Conservation (phyloP, 345 rosid genomes). For the Salix udensis region DNA sequence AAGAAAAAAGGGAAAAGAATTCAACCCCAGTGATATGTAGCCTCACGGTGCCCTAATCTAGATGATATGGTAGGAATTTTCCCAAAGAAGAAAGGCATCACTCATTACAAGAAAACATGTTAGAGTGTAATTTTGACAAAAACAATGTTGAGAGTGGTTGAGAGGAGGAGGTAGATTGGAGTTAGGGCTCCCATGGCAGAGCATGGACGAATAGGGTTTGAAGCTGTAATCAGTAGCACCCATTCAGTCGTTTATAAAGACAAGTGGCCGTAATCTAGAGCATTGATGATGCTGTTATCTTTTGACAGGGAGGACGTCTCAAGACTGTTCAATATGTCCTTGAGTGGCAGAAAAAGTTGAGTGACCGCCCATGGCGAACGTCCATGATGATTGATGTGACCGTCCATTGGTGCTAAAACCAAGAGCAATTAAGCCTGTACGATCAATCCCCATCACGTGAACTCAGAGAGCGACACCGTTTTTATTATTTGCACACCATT, state of each 20-base stretch:
- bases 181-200: slow-evolving; percentile 22
- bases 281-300: slow-evolving; percentile 19
- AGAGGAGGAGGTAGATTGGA: slow-evolving; percentile 32
- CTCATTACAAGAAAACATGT: slow-evolving; percentile 6
- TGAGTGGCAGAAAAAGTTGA: slow-evolving; percentile 7
- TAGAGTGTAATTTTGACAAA: background rate
- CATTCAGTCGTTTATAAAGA: slow-evolving; percentile 7
- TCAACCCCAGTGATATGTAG: background rate
- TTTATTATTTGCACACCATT: background rate
- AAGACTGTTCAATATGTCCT: slow-evolving; percentile 16
- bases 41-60: too few relatives aligned
- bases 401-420: slow-evolving; percentile 25
- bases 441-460: slow-evolving; percentile 15
- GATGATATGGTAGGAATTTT: background rate
- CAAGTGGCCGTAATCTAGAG: background rate
- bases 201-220: slow-evolving; percentile 24
- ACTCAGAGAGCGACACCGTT: background rate
- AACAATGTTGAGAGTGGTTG: slow-evolving; percentile 4
- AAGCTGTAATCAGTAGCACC: background rate
- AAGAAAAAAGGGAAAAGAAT: background rate
- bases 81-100: slow-evolving; percentile 31
- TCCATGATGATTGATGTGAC: slow-evolving; percentile 26
- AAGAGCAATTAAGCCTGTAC: slow-evolving; percentile 5
- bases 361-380: background rate
- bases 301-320: slow-evolving; percentile 20